Percentiles rank a stretch among this genome's conserved stretches.
phyloP scores from a whole-genome alignment of 495 filamentous ascomycete species.

The Ascodesmis nigricans region DNA sequence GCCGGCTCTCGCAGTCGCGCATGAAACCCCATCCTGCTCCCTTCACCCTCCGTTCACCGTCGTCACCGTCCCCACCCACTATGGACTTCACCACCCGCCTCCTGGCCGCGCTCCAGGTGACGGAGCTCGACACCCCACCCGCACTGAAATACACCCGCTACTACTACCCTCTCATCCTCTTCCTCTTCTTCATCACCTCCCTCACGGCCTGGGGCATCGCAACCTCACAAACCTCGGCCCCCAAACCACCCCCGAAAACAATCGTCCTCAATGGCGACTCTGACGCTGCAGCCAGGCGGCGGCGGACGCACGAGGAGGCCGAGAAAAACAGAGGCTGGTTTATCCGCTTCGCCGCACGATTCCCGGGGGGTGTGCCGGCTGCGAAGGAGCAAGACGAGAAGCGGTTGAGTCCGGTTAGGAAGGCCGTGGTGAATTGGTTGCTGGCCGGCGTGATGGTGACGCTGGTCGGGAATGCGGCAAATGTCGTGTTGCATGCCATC shows the following conservation, averaged over 20 bases:
- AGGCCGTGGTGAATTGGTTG: slow-evolving; percentile 51
- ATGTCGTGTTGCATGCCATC: slow-evolving; percentile 59
- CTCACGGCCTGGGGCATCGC: slow-evolving; percentile 41
- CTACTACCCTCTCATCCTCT: slow-evolving; percentile 41
- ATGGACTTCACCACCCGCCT: no score
- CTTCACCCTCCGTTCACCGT: no score
- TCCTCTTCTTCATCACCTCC: slow-evolving; percentile 42
- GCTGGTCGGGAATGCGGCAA: slow-evolving; percentile 48
- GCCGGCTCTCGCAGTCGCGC: no score
- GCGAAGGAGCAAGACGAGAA: slow-evolving; percentile 21
- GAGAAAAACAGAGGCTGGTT: slow-evolving; percentile 15
- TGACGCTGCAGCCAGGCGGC: no score
- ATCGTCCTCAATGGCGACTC: slow-evolving; percentile 35
- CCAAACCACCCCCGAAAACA: slow-evolving; percentile 22
- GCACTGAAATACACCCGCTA: slow-evolving; percentile 26
- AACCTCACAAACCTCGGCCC: slow-evolving; percentile 26
- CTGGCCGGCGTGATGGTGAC: slow-evolving; percentile 43
- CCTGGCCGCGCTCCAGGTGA: no score
- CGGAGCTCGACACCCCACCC: no score
- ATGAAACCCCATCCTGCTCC: no score
- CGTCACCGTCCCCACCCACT: no score
- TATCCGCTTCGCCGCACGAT: slow-evolving; percentile 11
- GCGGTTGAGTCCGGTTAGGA: slow-evolving; percentile 36
- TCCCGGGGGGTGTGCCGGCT: slow-evolving; percentile 15
- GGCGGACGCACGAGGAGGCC: slow-evolving; percentile 24